Base-by-base conservation (phyloP, 2,329 filamentous ascomycete species). In the Phyllosticta paracitricarpa region DNA sequence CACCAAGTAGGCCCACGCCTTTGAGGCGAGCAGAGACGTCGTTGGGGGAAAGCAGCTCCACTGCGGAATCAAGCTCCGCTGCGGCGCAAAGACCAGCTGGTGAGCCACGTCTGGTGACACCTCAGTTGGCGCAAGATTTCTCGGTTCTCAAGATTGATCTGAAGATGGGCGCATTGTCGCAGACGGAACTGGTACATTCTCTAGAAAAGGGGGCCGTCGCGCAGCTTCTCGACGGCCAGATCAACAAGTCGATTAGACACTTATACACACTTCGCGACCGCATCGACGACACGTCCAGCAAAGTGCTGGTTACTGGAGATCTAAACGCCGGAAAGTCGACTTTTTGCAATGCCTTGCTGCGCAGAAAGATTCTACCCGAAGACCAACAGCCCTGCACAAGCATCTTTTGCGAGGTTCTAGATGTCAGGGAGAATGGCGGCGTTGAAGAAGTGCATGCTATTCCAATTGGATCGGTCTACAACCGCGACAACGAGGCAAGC, bases 361-460 rank as follows among this genome's bases (percentile, higher is more conserved):
- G 94, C 63, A 85, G 92, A 64, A 97, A 97, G 75, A 84, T 99
- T 28, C 77, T 99, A 3, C 94, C 94, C 0, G 94, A 97, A 75
- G 94, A 99, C 68, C 93, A 99, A 73, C 94, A 97, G 71, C 94
- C 94, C 1, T 99, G 94, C 75, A 99, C 94, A 1, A 94, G 91
- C 75, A 96, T 99, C 62, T 99, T 99, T 76, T 99, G 94, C 72
- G 94, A 99, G 72, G 94, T 99, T 2, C 76, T 99, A 62, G 92
- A 99, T 74, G 89, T 89, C 4, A 85, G 90, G 65, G 91, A 97
- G 72, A 99, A 99, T 69, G 87, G 85, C 30, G 89, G 91, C 2
- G 73, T 97, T 1, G 94, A 99, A 73, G 94, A 99, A 73, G 94
- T 97, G 0, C 94, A 99, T 70, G 94, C 93, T 0, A 89, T 99